These are phyloP conservation scores for Alloteropsis semialata DNA, from an alignment of 176 grass and related monocot species.

Conservation along the genomic window DNA sequence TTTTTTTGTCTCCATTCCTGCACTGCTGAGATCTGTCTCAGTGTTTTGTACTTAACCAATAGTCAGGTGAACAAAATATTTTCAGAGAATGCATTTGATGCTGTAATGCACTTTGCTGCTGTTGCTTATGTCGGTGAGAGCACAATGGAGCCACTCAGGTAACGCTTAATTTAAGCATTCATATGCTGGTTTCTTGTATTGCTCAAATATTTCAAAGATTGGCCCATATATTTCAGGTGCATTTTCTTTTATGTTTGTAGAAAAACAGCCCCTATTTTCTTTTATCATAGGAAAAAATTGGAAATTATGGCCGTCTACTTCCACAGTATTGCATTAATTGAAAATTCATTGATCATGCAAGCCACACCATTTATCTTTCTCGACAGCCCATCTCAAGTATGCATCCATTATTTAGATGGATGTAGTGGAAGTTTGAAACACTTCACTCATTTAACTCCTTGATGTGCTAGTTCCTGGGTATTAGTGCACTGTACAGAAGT, in stretches of 20 bases:
- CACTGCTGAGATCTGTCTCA: background rate
- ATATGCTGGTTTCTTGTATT: background rate
- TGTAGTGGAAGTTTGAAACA: background rate
- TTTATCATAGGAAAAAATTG: background rate
- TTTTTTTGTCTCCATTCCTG: background rate
- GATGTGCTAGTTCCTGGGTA: background rate
- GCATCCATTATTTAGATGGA: background rate
- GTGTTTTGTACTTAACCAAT: conserved; percentile 51
- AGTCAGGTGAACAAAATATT: conserved; percentile 93
- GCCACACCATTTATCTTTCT: background rate
- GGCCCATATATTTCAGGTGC: background rate
- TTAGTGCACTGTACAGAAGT: background rate
- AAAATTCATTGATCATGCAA: background rate
- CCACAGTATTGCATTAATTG: background rate
- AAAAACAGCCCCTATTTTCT: background rate
- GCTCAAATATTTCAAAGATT: background rate
- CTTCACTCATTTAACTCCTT: background rate
- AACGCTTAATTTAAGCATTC: background rate
- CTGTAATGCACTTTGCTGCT: conserved; percentile 99
- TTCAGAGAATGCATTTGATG: conserved; percentile 88
- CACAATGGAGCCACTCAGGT: conserved; percentile 96
- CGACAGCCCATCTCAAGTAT: background rate
- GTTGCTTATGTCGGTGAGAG: conserved; percentile 98
- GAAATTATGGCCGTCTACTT: background rate
- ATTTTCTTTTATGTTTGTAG: background rate